Evolutionary conservation across 202 grass and related monocot species (phyloP).

Genomic region (Setaria italica): DNA sequence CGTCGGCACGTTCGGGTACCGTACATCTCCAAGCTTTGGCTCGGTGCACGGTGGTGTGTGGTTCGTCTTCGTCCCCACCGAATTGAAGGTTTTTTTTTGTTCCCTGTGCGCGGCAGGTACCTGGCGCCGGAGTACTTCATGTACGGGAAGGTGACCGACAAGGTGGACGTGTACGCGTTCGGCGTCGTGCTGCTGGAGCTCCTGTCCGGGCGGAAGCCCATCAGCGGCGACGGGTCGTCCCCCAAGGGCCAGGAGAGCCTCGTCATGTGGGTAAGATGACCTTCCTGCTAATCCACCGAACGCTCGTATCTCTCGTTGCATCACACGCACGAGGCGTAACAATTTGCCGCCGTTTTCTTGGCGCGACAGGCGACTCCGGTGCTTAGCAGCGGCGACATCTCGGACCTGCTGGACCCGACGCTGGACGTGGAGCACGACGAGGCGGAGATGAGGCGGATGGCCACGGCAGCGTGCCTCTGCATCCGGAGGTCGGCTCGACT

Average conservation of each 20-base stretch:
- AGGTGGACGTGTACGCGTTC: conserved; percentile 95
- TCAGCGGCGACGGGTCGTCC: conserved; percentile 59
- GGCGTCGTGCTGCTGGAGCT: conserved; percentile 98
- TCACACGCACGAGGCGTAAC: not conserved
- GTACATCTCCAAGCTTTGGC: not conserved
- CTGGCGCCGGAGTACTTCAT: conserved; percentile 99
- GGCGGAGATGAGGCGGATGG: conserved; percentile 61
- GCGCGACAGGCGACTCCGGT: conserved; percentile 72
- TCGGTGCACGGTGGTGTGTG: not conserved
- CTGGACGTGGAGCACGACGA: conserved; percentile 73
- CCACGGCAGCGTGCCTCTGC: conserved; percentile 71
- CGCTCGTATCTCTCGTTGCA: not conserved
- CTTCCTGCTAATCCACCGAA: not conserved
- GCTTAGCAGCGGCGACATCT: conserved; percentile 66
- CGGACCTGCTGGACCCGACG: conserved; percentile 68
- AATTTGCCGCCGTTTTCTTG: not conserved
- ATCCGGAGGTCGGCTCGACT: conserved; percentile 80
- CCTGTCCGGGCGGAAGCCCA: conserved; percentile 81
- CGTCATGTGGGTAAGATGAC: conserved; percentile 89
- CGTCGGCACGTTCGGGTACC: conserved; percentile 92
- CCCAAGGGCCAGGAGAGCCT: conserved; percentile 81
- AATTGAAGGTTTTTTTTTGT: not conserved
- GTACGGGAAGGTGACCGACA: conserved; percentile 90
- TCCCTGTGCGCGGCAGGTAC: conserved; percentile 52
- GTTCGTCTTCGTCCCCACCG: not conserved